Base-by-base conservation (phyloP, 2,329 filamentous ascomycete genomes). In the Madurella fahalii region DNA sequence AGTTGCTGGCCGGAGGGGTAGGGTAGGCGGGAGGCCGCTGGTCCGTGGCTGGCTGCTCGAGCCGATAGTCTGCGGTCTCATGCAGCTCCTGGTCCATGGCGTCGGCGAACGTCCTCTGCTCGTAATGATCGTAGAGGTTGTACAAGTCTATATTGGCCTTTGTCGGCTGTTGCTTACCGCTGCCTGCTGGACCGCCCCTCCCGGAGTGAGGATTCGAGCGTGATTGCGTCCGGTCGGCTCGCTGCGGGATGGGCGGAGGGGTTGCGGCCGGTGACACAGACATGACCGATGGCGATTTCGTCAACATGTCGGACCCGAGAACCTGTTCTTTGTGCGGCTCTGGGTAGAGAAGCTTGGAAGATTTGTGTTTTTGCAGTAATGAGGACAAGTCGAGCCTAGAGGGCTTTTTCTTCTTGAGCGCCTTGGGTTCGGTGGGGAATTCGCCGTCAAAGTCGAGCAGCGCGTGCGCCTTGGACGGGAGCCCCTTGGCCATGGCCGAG, bases 51-150 rank as follows among this genome's bases (percentile, higher is more conserved):
- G 53, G 44, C 25, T 52, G 53, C 15, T 42, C 53, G n/a, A 52
- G 30, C 2, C 30, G 44, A 39, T 49, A 47, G 39, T 42, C 56
- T 12, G 11, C 13, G 7, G 12, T 17, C 12, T 40, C 41, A 47
- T 47, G 12, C 44, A 67, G 61, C 16, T 61, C 58, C 20, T 55
- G 67, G 40, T 62, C 63, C 41, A 72, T 64, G 2, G 75, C 66
- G 40, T 77, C 67, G 13, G 74, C 74, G 53, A 80, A 76, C 0
- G 78, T 77, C 71, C 77, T 77, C 59, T 81, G 74, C 64, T 83
- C 81, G 61, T 84, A 83, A 61, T 83, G 79, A 52, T 80, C 71
- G 61, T 83, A 83, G 2, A 84, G 69, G 50, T 76, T 76, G 42
- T 78, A 72, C 18, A 82, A 65, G 2, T 74, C 75, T 15, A 69